Conservation (phyloP, 2,329 filamentous ascomycete species). For the Immersiporthe knoxdaviesiana region DNA sequence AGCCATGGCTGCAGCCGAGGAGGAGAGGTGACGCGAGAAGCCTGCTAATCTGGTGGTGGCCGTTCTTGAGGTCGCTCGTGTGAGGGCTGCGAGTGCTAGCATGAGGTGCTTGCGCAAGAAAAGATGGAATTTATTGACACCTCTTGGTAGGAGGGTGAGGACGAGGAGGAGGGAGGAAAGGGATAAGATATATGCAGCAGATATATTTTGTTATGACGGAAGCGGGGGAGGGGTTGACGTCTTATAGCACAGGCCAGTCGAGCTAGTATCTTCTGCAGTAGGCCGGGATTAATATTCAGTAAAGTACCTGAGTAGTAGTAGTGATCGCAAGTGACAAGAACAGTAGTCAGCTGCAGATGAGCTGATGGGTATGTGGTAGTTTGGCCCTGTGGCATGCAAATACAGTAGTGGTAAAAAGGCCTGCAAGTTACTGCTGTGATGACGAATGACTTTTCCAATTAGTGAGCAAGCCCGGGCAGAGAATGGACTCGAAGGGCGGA, state of each 20-base stretch:
- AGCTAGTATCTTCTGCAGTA: neutral
- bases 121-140: neutral
- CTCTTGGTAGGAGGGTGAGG: slow-evolving; percentile 3
- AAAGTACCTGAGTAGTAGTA: neutral
- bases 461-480: slow-evolving; percentile 6
- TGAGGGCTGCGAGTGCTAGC: slow-evolving; percentile 36
- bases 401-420: neutral
- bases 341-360: slow-evolving; percentile 4
- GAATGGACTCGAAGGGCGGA: slow-evolving; percentile 8
- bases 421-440: slow-evolving; percentile 4
- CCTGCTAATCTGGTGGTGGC: slow-evolving; percentile 36
- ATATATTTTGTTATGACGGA: slow-evolving; percentile 6
- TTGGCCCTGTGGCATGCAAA: neutral
- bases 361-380: neutral
- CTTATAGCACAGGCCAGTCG: slow-evolving; percentile 13
- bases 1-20: slow-evolving; percentile 58
- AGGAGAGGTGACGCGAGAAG: slow-evolving; percentile 49
- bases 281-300: neutral
- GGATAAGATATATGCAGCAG: neutral
- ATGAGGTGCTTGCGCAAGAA: slow-evolving; percentile 32
- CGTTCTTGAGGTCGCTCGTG: slow-evolving; percentile 35
- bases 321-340: neutral
- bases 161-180: neutral
- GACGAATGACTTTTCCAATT: slow-evolving; percentile 11
- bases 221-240: slow-evolving; percentile 29